phyloP scores from a whole-genome alignment of 192 early-diverging fungal species.

The Gigaspora rosea region DNA sequence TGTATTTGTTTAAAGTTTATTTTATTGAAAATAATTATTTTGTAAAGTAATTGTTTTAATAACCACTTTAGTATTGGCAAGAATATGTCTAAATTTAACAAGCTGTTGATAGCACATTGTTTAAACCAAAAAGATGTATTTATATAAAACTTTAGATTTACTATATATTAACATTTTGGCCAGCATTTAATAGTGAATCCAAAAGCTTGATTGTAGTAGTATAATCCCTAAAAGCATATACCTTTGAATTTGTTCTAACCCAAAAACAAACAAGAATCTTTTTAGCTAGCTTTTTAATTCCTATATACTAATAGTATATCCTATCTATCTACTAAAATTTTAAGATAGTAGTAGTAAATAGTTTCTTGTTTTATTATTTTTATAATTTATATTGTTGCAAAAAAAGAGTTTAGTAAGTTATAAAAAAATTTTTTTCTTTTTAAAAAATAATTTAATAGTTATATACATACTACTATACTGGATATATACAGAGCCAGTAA shows the following conservation, averaged over 20 bases:
- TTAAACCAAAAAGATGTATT: slow-evolving; percentile 5
- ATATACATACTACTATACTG: too few relatives aligned
- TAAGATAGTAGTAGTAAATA: too few relatives aligned
- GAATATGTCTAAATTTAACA: background rate
- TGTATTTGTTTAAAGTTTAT: background rate
- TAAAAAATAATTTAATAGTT: too few relatives aligned
- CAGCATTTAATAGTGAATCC: background rate
- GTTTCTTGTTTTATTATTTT: too few relatives aligned
- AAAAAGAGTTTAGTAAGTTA: too few relatives aligned
- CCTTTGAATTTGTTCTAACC: slow-evolving; percentile 7
- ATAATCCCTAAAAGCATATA: slow-evolving; percentile 17
- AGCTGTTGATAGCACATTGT: slow-evolving; percentile 28
- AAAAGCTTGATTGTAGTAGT: slow-evolving; percentile 14
- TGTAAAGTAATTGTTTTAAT: background rate
- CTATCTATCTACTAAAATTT: background rate
- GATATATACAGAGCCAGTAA: too few relatives aligned
- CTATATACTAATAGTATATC: background rate
- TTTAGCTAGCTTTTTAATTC: background rate
- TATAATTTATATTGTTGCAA: too few relatives aligned
- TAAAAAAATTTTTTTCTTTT: too few relatives aligned
- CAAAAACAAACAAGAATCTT: background rate
- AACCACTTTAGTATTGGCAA: background rate
- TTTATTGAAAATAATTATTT: background rate
- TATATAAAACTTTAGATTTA: background rate
- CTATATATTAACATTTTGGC: background rate